phyloP scores from a whole-genome alignment of 257 asterid species.

The Lantana camara region DNA sequence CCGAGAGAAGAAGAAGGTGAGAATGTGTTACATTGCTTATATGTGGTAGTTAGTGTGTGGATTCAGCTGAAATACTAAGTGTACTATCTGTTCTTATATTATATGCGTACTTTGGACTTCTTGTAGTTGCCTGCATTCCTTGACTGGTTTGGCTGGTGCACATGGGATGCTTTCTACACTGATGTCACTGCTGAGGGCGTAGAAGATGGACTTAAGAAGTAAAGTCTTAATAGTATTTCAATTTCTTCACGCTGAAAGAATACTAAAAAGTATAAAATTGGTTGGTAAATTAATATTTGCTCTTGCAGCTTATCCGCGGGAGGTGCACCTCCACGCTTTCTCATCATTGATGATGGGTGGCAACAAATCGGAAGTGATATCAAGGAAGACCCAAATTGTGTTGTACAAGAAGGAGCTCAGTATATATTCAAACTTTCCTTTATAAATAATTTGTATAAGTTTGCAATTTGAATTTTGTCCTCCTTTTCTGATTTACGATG shows the following conservation, averaged over 20 bases:
- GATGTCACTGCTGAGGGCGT: slow-evolving; percentile 98
- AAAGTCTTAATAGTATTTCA: slow-evolving; percentile 14
- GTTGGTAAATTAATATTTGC: slow-evolving; percentile 8
- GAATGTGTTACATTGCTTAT: slow-evolving; percentile 15
- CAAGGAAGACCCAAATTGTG: slow-evolving; percentile 57
- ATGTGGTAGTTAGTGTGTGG: slow-evolving; percentile 13
- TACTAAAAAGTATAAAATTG: not conserved
- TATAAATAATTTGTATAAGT: not conserved
- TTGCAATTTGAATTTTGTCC: not conserved
- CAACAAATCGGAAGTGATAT: slow-evolving; percentile 83
- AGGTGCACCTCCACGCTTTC: slow-evolving; percentile 88
- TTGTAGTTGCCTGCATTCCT: slow-evolving; percentile 75
- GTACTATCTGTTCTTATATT: not conserved
- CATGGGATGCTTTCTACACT: slow-evolving; percentile 99
- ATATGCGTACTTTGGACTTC: slow-evolving; percentile 19
- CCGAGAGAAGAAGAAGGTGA: slow-evolving; percentile 83
- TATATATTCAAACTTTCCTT: slow-evolving; percentile 14
- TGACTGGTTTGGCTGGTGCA: slow-evolving; percentile 99
- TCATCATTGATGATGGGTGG: slow-evolving; percentile 98
- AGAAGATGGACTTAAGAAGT: slow-evolving; percentile 89
- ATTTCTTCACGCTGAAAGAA: not conserved
- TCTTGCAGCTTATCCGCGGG: slow-evolving; percentile 82
- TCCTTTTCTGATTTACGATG: not conserved
- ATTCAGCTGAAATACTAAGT: not conserved
- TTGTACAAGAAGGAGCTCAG: slow-evolving; percentile 94